Conservation (phyloP, 257 asterid genomes). For the Fraxinus americana region DNA sequence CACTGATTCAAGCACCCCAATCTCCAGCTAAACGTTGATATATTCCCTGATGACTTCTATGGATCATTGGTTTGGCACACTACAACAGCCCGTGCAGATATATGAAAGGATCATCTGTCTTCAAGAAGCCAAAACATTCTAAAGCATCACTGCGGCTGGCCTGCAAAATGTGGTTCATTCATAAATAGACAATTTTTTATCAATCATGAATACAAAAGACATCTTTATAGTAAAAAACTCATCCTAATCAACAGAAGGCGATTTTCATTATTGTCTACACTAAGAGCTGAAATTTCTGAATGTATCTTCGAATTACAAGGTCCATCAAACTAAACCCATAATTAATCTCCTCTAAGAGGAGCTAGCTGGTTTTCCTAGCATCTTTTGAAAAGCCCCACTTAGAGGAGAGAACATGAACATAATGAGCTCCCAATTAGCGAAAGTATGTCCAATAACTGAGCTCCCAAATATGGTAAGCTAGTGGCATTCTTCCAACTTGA, state of each 20-base stretch:
- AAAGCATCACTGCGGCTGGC: conserved; percentile 24
- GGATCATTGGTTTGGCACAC: not conserved
- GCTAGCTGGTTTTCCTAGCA: not conserved
- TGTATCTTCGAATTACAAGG: not conserved
- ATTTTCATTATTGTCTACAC: not conserved
- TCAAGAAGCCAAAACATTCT: conserved; percentile 28
- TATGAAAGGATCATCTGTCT: not conserved
- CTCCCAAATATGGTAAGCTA: too few relatives aligned
- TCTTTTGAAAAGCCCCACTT: not conserved
- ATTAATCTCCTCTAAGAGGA: not conserved
- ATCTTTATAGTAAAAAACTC: not conserved
- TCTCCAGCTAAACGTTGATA: not conserved
- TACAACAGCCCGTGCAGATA: not conserved
- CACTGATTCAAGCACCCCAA: not conserved
- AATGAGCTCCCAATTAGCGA: not conserved
- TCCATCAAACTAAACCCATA: not conserved
- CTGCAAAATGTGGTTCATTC: conserved; percentile 32
- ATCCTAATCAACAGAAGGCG: not conserved
- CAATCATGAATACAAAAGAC: not conserved
- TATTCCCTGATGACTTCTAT: too few relatives aligned
- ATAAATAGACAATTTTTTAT: not conserved
- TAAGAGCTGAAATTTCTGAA: too few relatives aligned
- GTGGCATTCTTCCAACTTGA: too few relatives aligned
- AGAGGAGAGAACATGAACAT: not conserved
- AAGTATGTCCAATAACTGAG: too few relatives aligned